Evolutionary conservation across 2,329 filamentous ascomycete species (phyloP), one percentile per base, ranked within the genome.

Genomic region (Talaromyces sp.): DNA sequence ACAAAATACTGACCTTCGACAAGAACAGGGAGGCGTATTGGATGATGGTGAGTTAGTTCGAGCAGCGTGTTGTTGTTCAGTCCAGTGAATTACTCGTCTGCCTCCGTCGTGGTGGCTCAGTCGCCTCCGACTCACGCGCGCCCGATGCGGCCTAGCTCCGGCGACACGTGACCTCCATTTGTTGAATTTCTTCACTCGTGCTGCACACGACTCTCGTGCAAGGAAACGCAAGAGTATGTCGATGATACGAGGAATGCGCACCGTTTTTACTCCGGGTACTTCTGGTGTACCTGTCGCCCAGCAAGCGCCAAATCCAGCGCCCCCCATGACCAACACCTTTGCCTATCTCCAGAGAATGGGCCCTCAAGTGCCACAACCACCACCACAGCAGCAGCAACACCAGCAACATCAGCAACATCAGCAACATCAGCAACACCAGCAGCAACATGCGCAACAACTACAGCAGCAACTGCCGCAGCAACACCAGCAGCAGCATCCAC

Each of bases 211-310:
- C 19, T 9, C 24, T 12, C 24, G 38, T 7, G 17, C 32, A 56
- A 48, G 43, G 35, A 58, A 58, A 58, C 19, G 52, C 21, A 9
- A 54, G 51, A 56, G 38, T n/a, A 60, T 60, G 54, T 58, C 56
- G 48, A 58, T 61, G 56, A 31, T 58, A 46, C 54, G 57, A 38
- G 59, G 59, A 38, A 14, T 61, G 52, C 55, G 56, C 35, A 29
- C 41, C 27, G 17, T 35, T 21, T 58, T 61, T 26, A 24, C 50
- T 27, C 50, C 56, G 26, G 56, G 51, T 41, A 41, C 56, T 48
- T 21, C 56, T 27, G 56, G 56, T 35, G 48, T 61, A 38, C 43
- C 50, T 14, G 38, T 54, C 24, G 55, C 52, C 38, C n/a, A 41
- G 17, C 41, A 43, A 35, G 29, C 55, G 11, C 41, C 50, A 26